phyloP scores from a whole-genome alignment of 1,284 basidiomycete genomes.

The Ceratobasidium sp. region DNA sequence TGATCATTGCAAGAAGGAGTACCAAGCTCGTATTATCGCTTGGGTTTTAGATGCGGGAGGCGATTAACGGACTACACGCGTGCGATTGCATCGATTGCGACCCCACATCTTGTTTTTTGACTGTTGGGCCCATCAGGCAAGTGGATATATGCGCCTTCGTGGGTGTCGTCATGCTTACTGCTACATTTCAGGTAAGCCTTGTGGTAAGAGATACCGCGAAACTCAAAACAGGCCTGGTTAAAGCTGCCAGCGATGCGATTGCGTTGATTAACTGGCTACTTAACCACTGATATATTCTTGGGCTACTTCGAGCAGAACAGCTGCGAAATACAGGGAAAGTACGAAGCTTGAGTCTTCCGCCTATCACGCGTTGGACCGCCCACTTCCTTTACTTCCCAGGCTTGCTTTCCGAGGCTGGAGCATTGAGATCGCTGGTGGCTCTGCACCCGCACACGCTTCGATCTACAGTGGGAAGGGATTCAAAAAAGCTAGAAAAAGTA shows the following conservation, averaged over 20 bases:
- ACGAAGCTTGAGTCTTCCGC: neutral
- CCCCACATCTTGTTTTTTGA: conserved; percentile 53
- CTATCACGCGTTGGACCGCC: conserved; percentile 16
- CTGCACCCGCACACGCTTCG: neutral
- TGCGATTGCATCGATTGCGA: conserved; percentile 47
- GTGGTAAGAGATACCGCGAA: conserved; percentile 1
- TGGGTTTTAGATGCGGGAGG: conserved; percentile 54
- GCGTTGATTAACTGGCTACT: conserved; percentile 15
- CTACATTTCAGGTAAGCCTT: neutral
- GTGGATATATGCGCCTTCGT: neutral
- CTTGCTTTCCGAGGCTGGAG: neutral
- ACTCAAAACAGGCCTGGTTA: neutral
- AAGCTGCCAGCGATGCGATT: neutral
- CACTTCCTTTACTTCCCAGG: conserved; percentile 9
- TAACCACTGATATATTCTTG: conserved; percentile 13
- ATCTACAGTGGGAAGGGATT: neutral
- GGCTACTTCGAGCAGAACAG: conserved; percentile 18
- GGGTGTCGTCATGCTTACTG: too few species aligned
- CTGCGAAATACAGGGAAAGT: neutral
- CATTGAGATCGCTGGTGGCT: neutral
- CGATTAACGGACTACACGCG: conserved; percentile 53
- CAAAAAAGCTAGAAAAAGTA: neutral
- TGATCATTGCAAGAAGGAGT: conserved; percentile 3
- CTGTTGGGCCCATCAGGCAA: conserved; percentile 58
- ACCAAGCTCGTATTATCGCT: neutral